Percentiles rank a stretch among this genome's conserved stretches.
Evolutionary conservation across 2,329 filamentous ascomycete genomes (phyloP).

Genomic region (Trichophaea hybrida): DNA sequence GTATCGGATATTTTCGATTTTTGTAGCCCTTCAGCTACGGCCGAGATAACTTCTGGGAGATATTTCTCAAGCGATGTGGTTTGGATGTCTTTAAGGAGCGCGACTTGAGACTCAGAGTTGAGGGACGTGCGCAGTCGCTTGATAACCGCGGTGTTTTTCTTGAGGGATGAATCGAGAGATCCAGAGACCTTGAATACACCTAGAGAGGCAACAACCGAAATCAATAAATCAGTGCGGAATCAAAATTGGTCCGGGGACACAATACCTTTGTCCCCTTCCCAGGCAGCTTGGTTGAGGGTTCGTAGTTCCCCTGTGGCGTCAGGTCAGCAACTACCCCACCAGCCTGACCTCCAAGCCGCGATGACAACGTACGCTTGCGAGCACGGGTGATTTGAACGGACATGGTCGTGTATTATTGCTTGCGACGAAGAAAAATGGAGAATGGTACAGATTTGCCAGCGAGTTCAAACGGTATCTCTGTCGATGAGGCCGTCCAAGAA

Average conservation of each 20-base stretch:
- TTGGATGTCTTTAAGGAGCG: conserved; percentile 26
- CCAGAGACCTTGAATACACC: conserved; percentile 24
- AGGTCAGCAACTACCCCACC: background rate
- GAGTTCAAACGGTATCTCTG: conserved; percentile 2
- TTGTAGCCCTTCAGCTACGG: conserved; percentile 26
- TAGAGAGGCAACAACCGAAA: conserved; percentile 7
- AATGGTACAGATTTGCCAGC: background rate
- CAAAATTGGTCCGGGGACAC: background rate
- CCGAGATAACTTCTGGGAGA: conserved; percentile 26
- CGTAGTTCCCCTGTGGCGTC: conserved; percentile 63
- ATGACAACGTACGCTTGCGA: conserved; percentile 21
- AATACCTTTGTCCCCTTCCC: conserved; percentile 74
- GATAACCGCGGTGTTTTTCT: conserved; percentile 28
- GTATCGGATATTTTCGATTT: conserved; percentile 26
- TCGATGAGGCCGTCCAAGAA: conserved; percentile 1
- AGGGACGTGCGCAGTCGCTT: conserved; percentile 27
- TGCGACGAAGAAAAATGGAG: background rate
- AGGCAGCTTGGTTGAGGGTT: conserved; percentile 71
- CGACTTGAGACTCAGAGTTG: conserved; percentile 23
- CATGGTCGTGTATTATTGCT: conserved; percentile 3
- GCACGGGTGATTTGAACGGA: conserved; percentile 21
- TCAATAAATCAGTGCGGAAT: background rate
- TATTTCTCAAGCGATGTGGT: conserved; percentile 28
- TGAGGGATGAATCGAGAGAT: conserved; percentile 27
- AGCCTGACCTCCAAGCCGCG: background rate